Conservation (phyloP, 768 basidiomycete species). For the Suillus luteus region DNA sequence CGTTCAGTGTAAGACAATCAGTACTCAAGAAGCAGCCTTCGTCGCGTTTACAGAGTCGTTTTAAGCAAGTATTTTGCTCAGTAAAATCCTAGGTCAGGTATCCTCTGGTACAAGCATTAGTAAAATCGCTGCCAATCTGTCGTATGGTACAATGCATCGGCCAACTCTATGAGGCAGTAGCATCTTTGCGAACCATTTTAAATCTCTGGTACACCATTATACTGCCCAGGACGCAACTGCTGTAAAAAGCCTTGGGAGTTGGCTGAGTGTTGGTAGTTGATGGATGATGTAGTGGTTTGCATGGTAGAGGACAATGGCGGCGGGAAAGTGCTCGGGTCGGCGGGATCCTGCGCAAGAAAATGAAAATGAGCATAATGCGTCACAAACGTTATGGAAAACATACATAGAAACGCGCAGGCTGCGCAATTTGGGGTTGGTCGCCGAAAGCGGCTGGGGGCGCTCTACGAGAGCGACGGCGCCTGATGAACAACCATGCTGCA, state of each 20-base stretch:
- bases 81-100: neutral
- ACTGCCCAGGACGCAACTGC: constrained; percentile 16
- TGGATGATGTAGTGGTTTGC: constrained; percentile 8
- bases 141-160: too few species aligned
- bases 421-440: constrained; percentile 15
- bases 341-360: constrained; percentile 30
- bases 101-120: neutral
- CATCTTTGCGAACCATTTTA: constrained; percentile 11
- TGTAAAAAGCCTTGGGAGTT: constrained; percentile 13
- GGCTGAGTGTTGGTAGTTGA: constrained; percentile 7
- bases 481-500: constrained; percentile 41
- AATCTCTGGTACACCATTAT: constrained; percentile 29
- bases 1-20: neutral
- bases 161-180: neutral
- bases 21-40: neutral
- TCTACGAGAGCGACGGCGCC: constrained; percentile 27
- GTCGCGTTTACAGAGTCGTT: neutral
- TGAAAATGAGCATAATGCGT: neutral
- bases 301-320: constrained; percentile 19
- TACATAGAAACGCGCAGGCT: constrained; percentile 30
- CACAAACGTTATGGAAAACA: constrained; percentile 10
- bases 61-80: neutral
- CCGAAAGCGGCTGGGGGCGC: constrained; percentile 19
- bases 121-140: neutral
- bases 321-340: constrained; percentile 40